Percentiles rank a stretch among this genome's conserved stretches.
These are phyloP conservation scores for Xylaria acuta DNA, from an alignment of 495 filamentous ascomycete genomes.

Conservation along the genomic window DNA sequence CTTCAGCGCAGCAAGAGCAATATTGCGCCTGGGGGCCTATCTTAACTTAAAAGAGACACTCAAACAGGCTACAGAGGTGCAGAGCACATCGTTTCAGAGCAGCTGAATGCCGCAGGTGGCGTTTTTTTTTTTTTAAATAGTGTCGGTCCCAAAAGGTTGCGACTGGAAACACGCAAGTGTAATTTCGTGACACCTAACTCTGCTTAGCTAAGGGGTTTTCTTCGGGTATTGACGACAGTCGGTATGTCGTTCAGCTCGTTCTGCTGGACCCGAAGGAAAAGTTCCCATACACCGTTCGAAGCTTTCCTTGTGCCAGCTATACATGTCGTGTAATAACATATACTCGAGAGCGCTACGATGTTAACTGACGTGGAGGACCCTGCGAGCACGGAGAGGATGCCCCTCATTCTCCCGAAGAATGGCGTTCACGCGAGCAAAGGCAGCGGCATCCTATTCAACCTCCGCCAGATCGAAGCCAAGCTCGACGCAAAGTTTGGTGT, in stretches of 20 bases:
- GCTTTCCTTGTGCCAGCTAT: neutral
- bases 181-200: neutral
- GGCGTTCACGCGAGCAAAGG: neutral
- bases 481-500: slow-evolving; percentile 61
- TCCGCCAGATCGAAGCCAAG: slow-evolving; percentile 54
- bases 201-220: neutral
- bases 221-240: neutral
- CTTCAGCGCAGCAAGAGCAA: neutral
- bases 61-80: neutral
- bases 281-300: neutral
- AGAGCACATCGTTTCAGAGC: neutral
- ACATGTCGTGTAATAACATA: neutral
- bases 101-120: slow-evolving; percentile 19
- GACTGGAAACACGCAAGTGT: neutral
- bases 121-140: neutral
- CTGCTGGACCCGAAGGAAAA: neutral
- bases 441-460: slow-evolving; percentile 37
- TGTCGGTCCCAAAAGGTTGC: neutral
- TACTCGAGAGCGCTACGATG: neutral
- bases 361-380: neutral
- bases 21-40: neutral
- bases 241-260: neutral
- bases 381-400: neutral
- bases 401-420: neutral
- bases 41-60: neutral